Conservation (phyloP, 2,329 filamentous ascomycete species). For the Cytospora schulzeri region DNA sequence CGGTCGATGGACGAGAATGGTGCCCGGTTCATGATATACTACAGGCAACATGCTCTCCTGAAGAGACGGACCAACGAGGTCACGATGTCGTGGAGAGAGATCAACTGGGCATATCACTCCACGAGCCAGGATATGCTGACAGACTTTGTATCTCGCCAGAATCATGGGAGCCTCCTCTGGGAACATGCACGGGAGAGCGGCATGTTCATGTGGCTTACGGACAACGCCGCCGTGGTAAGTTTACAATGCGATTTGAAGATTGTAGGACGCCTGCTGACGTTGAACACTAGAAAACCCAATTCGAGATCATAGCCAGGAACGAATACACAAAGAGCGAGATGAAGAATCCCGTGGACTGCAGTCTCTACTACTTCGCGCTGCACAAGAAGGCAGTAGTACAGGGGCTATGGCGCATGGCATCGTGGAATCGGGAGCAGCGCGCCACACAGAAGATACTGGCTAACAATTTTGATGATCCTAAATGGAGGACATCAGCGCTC, state of each 20-base stretch:
- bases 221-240: constrained; percentile 73
- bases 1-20: constrained; percentile 90
- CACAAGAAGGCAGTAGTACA: constrained; percentile 88
- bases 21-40: constrained; percentile 84
- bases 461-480: constrained; percentile 87
- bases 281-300: constrained; percentile 64
- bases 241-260: neutral
- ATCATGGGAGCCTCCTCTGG: constrained; percentile 81
- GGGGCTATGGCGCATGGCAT: constrained; percentile 92
- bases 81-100: constrained; percentile 75
- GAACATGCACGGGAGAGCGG: constrained; percentile 82
- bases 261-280: constrained; percentile 20
- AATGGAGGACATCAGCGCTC: constrained; percentile 85
- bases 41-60: constrained; percentile 76
- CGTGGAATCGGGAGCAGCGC: constrained; percentile 82
- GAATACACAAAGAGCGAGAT: constrained; percentile 88
- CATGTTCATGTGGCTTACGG: constrained; percentile 92
- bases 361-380: constrained; percentile 86
- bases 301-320: constrained; percentile 88
- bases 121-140: constrained; percentile 85
- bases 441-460: constrained; percentile 78
- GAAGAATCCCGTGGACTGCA: constrained; percentile 89
- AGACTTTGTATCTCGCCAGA: constrained; percentile 80
- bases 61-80: constrained; percentile 66
- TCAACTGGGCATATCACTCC: constrained; percentile 84